Evolutionary conservation across 345 rosid species (phyloP), one percentile per base, ranked within the genome.

Genomic region (Dipteronia sinensis): DNA sequence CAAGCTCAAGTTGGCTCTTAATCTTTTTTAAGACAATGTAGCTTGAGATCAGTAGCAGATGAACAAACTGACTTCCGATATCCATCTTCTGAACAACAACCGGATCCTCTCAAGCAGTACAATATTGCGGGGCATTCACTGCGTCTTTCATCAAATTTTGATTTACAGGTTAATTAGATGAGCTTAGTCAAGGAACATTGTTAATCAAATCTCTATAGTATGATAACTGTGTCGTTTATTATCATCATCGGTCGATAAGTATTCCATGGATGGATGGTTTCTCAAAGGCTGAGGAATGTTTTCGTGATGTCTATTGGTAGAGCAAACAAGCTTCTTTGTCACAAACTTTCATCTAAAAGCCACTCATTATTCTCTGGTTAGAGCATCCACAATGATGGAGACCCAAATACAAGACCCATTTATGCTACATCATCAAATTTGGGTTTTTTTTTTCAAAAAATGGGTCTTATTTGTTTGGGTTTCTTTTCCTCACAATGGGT

Each of bases 1-100:
- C 88, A 90, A 90, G 82, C 87, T 92, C 73, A 92, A 92, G 88
- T 58, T 83, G 74, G 83, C 88, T 65, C 80, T 92, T 29, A 62
- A 84, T 70, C 93, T 92, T 12, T 92, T 92, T 65, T 92, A 86
- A 84, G 65, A 12, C 17, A 22, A 22, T 55, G 58, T 44, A 42
- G 25, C 27, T 72, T 72, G 67, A 38, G 51, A 1, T 59, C 42
- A 7, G 9, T 20, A 20, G 53, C 76, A 40, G 76, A 22, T 23
- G 2, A 16, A 42, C 40, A 23, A 47, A 16, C 15, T 23, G 38
- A 47, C 59, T 27, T 7, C 17, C 25, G 22, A 51, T 51, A 53
- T 27, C 22, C 27, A 27, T 49, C 9, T 55, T 15, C 55, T 1
- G 9, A 51, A 34, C 46, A 13, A 55, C 20, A 31, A 72, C 65